Conservation (phyloP, 805 yeast genomes). For the Zygosaccharomyces gambellarensis region DNA sequence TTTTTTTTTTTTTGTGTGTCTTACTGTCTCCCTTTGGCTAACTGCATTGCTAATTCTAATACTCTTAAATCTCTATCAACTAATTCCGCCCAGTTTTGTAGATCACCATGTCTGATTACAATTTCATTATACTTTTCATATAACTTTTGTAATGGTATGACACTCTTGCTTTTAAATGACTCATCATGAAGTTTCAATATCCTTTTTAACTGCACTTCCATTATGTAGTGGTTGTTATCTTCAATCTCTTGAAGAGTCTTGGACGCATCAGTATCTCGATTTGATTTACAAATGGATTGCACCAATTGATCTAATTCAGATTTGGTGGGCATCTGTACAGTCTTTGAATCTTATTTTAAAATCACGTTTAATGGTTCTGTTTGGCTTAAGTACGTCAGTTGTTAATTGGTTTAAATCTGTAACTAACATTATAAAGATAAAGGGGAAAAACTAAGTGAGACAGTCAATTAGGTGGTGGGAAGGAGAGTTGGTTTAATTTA, state of each 20-base stretch:
- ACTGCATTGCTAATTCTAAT: slow-evolving; percentile 51
- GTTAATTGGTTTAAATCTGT: background rate
- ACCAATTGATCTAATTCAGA: slow-evolving; percentile 13
- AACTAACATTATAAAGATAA: background rate
- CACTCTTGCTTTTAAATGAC: slow-evolving; percentile 24
- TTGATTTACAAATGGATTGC: slow-evolving; percentile 13
- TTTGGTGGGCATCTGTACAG: slow-evolving; percentile 7
- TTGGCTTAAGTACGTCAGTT: background rate
- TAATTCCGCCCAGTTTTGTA: slow-evolving; percentile 59
- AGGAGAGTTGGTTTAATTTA: background rate
- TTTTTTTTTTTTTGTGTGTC: background rate
- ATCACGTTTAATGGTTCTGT: background rate
- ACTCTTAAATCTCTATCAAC: slow-evolving; percentile 70
- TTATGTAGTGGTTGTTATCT: slow-evolving; percentile 26
- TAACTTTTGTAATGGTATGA: slow-evolving; percentile 20
- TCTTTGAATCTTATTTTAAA: background rate
- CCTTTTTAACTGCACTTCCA: slow-evolving; percentile 25
- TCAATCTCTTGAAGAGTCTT: slow-evolving; percentile 26
- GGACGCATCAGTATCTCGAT: slow-evolving; percentile 15
- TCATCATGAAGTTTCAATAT: slow-evolving; percentile 28
- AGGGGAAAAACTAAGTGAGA: background rate
- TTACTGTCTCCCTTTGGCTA: slow-evolving; percentile 32
- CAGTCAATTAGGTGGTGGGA: background rate
- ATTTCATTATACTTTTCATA: slow-evolving; percentile 18
- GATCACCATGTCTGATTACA: slow-evolving; percentile 31